These are phyloP conservation scores for Alternaria gaisen DNA, from an alignment of 2,329 filamentous ascomycete species.

Conservation along the genomic window DNA sequence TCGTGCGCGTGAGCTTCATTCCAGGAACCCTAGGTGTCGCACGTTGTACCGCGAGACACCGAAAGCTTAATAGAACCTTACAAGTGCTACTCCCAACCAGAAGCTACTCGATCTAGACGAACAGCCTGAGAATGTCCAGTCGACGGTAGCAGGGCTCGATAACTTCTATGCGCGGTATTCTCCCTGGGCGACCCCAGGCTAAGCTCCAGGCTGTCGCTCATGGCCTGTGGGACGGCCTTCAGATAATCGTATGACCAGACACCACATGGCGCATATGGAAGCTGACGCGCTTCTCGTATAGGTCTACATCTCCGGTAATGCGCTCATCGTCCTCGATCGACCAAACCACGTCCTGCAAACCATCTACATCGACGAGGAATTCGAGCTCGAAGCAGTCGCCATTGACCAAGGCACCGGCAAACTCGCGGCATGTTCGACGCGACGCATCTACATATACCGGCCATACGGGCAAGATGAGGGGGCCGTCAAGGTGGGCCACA, in stretches of 20 bases:
- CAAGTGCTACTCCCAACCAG: background rate
- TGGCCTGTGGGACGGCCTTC: conserved; percentile 75
- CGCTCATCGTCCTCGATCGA: conserved; percentile 81
- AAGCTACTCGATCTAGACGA: background rate
- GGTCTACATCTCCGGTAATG: conserved; percentile 90
- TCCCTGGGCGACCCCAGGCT: conserved; percentile 80
- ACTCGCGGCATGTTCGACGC: conserved; percentile 77
- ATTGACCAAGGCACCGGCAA: conserved; percentile 85
- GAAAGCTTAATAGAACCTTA: conserved; percentile 1
- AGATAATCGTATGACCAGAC: conserved; percentile 70
- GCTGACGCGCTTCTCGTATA: conserved; percentile 48
- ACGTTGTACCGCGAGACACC: conserved; percentile 12
- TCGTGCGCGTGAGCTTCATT: conserved; percentile 44
- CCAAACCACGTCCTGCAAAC: conserved; percentile 83
- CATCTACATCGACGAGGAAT: conserved; percentile 80
- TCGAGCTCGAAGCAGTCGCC: conserved; percentile 76
- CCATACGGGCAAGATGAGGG: conserved; percentile 76
- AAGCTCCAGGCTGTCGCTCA: conserved; percentile 80
- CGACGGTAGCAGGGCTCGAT: conserved; percentile 30
- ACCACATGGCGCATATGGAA: conserved; percentile 1
- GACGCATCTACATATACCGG: conserved; percentile 77
- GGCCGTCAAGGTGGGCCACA: conserved; percentile 71
- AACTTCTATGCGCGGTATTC: conserved; percentile 73
- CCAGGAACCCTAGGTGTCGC: conserved; percentile 18
- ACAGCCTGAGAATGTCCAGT: conserved; percentile 4